Conservation (phyloP, 208 protist species). For the Trypanosoma theileri region DNA sequence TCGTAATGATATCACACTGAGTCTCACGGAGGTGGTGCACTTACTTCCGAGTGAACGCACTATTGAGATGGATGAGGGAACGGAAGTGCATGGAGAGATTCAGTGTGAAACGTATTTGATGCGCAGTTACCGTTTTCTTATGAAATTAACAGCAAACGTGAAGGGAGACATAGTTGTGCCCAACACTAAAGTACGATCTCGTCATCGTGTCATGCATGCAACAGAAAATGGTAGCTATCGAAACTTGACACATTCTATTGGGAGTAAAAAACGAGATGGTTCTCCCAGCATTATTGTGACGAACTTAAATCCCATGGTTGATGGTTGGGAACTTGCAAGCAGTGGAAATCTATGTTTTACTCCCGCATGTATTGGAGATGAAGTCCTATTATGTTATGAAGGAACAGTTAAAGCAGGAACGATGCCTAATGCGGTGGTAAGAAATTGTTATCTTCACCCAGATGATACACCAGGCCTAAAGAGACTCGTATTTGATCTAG, state of each 20-base stretch:
- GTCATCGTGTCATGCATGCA: constrained; percentile 24
- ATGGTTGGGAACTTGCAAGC: constrained; percentile 38
- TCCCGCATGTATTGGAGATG: constrained; percentile 47
- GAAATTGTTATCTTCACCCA: constrained; percentile 35
- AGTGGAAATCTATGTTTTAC: constrained; percentile 44
- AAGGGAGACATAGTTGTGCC: constrained; percentile 17
- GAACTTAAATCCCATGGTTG: constrained; percentile 42
- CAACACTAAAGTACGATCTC: constrained; percentile 9
- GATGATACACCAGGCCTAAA: constrained; percentile 34
- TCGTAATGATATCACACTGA: constrained; percentile 73
- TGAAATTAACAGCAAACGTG: constrained; percentile 63
- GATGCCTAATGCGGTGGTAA: constrained; percentile 22
- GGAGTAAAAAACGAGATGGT: constrained; percentile 16
- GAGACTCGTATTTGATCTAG: constrained; percentile 36
- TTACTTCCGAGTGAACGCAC: constrained; percentile 37
- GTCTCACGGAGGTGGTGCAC: constrained; percentile 74
- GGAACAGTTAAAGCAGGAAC: constrained; percentile 7
- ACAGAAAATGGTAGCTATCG: constrained; percentile 20
- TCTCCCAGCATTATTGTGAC: constrained; percentile 32
- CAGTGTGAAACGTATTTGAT: constrained; percentile 70
- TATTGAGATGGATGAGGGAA: constrained; percentile 10
- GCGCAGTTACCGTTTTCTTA: constrained; percentile 74
- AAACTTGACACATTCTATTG: not conserved
- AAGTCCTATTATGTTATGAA: constrained; percentile 41
- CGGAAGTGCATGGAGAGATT: constrained; percentile 55